Evolutionary conservation across 2,329 filamentous ascomycete species (phyloP).

Genomic region (Aspergillus oerlinghausenensis): DNA sequence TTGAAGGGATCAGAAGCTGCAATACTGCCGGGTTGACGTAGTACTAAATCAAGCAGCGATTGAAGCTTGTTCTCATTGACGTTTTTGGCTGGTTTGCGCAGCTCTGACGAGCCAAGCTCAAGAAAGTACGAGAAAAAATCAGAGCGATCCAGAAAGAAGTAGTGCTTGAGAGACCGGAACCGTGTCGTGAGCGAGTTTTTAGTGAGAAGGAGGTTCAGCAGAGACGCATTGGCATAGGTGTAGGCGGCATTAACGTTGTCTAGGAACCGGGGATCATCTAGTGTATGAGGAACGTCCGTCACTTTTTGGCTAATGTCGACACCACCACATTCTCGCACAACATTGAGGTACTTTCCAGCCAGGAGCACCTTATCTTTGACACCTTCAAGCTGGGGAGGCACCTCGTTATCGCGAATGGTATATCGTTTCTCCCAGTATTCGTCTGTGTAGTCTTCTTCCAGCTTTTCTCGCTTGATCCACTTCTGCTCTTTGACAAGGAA

Average conservation of each 20-base stretch:
- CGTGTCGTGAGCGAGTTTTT: constrained; percentile 86
- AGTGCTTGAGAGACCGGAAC: constrained; percentile 89
- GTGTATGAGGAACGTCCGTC: constrained; percentile 81
- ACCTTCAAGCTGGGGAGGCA: constrained; percentile 84
- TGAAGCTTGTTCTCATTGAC: constrained; percentile 94
- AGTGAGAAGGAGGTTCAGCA: constrained; percentile 85
- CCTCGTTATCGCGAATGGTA: constrained; percentile 83
- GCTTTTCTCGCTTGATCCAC: constrained; percentile 82
- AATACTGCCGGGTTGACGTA: constrained; percentile 92
- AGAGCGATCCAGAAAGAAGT: constrained; percentile 96
- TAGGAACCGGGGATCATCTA: constrained; percentile 85
- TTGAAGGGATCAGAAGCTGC: constrained; percentile 95
- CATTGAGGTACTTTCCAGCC: constrained; percentile 95
- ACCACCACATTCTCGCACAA: constrained; percentile 93
- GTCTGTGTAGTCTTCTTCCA: constrained; percentile 96
- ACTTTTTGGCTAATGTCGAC: constrained; percentile 89
- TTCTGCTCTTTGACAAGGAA: constrained; percentile 95
- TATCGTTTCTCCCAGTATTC: constrained; percentile 99
- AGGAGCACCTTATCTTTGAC: constrained; percentile 93
- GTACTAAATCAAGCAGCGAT: constrained; percentile 87
- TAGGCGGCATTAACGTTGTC: constrained; percentile 97
- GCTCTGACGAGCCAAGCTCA: constrained; percentile 81
- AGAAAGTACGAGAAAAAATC: constrained; percentile 99
- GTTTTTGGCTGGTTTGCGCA: constrained; percentile 80
- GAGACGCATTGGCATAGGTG: constrained; percentile 87